Base-by-base conservation (phyloP, 768 basidiomycete species). In the Sarcodon aspratus region DNA sequence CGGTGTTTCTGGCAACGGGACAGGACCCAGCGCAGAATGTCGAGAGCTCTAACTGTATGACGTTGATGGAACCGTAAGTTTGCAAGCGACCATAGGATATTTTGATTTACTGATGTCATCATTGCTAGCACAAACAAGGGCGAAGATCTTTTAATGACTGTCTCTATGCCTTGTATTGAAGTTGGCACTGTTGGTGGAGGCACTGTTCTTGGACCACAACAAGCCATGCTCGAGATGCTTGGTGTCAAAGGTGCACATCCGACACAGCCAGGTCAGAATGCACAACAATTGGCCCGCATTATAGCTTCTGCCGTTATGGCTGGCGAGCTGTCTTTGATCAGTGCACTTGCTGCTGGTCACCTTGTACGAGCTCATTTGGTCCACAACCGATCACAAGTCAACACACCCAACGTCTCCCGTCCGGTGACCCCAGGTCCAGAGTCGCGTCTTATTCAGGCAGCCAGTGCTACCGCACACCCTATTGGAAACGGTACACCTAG, bases 1-100 rank as follows among this genome's bases (percentile, higher is more conserved):
- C 96, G 3, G 70, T 98, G 49, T 99, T 84, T 71, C 70, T 99
- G 54, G 96, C 96, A 12, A 95, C 93, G 36, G 96, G 96, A 13
- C 96, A 99, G 67, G 96, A 99, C 61, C 96, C 96, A 2, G 96
- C 96, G 7, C 96, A 99, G 73, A 97, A 97, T 63, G 95, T 99
- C 27, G 96, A 95, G 71, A 94, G 90, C 50, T 95, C 93, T 36
- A 94, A 91, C 63, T 99, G 96, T 66, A 95, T 99, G 73, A 99
- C 96, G 1, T 69, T 97, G 44, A 98, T 99, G 95, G 96, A 99
- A 66, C 82, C 93, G 86, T 96, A 63, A 66, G 90, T 87, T 15
- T 3, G 56, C 48, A 42, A 46, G 55, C 35, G 13, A 36, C 47
- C 13, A 45, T 44, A 17, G 52, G 33, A 44, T 36, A n/a, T 45